Evolutionary conservation across 495 filamentous ascomycete species (phyloP).

Genomic region (Hypoxylon rickii): DNA sequence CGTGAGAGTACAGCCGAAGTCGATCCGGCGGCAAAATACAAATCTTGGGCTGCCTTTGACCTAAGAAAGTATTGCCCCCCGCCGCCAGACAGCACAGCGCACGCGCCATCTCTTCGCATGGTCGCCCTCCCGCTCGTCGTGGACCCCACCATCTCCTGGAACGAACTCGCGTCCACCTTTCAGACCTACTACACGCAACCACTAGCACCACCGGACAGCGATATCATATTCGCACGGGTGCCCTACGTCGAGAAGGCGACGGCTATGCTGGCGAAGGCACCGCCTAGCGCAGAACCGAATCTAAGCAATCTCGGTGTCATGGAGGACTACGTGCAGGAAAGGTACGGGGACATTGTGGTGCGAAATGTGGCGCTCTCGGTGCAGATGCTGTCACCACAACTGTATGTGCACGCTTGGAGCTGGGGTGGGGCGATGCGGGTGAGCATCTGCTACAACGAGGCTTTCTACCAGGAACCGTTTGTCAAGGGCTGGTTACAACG

Average conservation of each 20-base stretch:
- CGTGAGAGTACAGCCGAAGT: not conserved
- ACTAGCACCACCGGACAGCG: not conserved
- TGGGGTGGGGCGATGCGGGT: slow-evolving; percentile 3
- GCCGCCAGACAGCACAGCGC: not conserved
- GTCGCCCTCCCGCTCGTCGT: slow-evolving; percentile 5
- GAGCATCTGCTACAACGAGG: slow-evolving; percentile 10
- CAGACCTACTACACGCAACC: slow-evolving; percentile 2
- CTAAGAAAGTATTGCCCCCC: slow-evolving; percentile 6
- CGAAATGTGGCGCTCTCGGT: not conserved
- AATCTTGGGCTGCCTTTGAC: slow-evolving; percentile 18
- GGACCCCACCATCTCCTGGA: slow-evolving; percentile 3
- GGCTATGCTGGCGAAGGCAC: not conserved
- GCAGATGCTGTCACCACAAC: slow-evolving; percentile 13
- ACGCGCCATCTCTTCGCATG: slow-evolving; percentile 5
- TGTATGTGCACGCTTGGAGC: slow-evolving; percentile 13
- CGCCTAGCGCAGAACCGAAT: slow-evolving; percentile 9
- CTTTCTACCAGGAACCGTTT: slow-evolving; percentile 3
- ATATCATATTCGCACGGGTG: slow-evolving; percentile 5
- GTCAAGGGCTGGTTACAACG: slow-evolving; percentile 1
- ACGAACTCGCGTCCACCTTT: not conserved
- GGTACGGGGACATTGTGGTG: slow-evolving; percentile 3
- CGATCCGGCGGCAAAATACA: not conserved
- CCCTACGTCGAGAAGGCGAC: slow-evolving; percentile 14
- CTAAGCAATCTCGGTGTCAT: slow-evolving; percentile 8
- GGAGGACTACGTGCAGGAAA: not conserved